These are phyloP conservation scores for Lomentospora prolificans DNA, from an alignment of 2,329 filamentous ascomycete genomes.

Conservation along the genomic window DNA sequence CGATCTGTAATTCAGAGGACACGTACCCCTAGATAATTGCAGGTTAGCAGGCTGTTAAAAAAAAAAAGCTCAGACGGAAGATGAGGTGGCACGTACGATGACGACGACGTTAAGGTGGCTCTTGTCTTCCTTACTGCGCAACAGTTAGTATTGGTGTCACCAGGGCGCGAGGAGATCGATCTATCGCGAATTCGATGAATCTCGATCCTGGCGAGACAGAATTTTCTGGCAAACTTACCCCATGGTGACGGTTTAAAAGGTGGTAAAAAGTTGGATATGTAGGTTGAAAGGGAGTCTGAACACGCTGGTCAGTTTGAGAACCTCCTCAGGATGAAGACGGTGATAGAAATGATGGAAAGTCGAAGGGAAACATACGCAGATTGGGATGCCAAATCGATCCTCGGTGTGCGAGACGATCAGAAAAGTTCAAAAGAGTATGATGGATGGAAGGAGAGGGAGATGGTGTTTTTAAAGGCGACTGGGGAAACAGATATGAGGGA, in stretches of 20 bases:
- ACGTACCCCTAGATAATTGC: slow-evolving; percentile 18
- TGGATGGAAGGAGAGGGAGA: slow-evolving; percentile 6
- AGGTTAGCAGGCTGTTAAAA: slow-evolving; percentile 13
- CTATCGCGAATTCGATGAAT: no score
- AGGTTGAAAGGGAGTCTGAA: slow-evolving; percentile 5
- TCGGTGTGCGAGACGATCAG: slow-evolving; percentile 9
- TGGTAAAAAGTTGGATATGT: slow-evolving; percentile 10
- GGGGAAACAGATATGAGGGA: background rate
- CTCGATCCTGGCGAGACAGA: background rate
- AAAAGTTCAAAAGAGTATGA: slow-evolving; percentile 6
- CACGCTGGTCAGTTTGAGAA: background rate
- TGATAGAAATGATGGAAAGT: slow-evolving; percentile 1
- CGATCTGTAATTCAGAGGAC: slow-evolving; percentile 22
- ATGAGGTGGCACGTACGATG: slow-evolving; percentile 50
- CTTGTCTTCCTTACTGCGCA: slow-evolving; percentile 86
- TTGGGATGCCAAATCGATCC: slow-evolving; percentile 10
- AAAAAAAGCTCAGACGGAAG: background rate
- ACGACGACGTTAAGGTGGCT: slow-evolving; percentile 96
- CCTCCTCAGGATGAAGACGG: background rate
- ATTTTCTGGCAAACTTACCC: slow-evolving; percentile 20
- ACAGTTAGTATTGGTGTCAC: slow-evolving; percentile 3
- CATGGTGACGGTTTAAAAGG: slow-evolving; percentile 24
- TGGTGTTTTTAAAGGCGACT: slow-evolving; percentile 9
- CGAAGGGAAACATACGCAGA: slow-evolving; percentile 7
- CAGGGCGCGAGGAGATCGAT: no score